Conservation (phyloP, 169 alveolate species). For the Plasmodium berghei region DNA sequence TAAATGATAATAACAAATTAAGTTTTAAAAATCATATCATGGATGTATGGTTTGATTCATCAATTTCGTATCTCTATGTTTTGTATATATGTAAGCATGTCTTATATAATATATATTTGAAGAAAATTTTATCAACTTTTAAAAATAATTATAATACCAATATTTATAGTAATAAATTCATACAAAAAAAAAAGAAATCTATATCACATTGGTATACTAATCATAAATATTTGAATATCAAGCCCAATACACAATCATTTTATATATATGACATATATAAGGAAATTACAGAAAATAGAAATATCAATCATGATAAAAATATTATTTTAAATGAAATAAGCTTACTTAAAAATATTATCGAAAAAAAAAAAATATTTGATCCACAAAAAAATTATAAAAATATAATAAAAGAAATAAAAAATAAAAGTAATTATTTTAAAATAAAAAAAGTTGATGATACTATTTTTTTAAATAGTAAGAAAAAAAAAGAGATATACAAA, state of each 20-base stretch:
- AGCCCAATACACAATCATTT: neutral
- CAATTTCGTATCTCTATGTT: slow-evolving; percentile 79
- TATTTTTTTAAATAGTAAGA: slow-evolving; percentile 2
- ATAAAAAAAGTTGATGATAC: slow-evolving; percentile 7
- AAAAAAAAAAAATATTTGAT: slow-evolving; percentile 56
- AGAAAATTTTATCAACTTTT: neutral
- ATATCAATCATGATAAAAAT: neutral
- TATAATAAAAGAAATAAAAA: slow-evolving; percentile 26
- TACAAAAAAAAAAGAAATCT: neutral
- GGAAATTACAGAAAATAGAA: neutral
- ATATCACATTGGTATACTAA: neutral
- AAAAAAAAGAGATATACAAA: neutral
- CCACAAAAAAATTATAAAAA: slow-evolving; percentile 34
- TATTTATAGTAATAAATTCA: neutral
- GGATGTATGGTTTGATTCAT: slow-evolving; percentile 93
- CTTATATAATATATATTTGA: slow-evolving; percentile 31
- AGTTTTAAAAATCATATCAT: slow-evolving; percentile 77
- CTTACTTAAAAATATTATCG: slow-evolving; percentile 37
- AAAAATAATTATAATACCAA: neutral
- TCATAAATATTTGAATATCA: neutral
- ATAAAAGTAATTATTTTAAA: neutral
- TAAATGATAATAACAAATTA: slow-evolving; percentile 8
- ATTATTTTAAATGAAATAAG: neutral
- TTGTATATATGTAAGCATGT: slow-evolving; percentile 50
- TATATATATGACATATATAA: slow-evolving; percentile 41